Base-by-base conservation (phyloP, 495 filamentous ascomycete genomes). In the Beverwykella pulmonaria region DNA sequence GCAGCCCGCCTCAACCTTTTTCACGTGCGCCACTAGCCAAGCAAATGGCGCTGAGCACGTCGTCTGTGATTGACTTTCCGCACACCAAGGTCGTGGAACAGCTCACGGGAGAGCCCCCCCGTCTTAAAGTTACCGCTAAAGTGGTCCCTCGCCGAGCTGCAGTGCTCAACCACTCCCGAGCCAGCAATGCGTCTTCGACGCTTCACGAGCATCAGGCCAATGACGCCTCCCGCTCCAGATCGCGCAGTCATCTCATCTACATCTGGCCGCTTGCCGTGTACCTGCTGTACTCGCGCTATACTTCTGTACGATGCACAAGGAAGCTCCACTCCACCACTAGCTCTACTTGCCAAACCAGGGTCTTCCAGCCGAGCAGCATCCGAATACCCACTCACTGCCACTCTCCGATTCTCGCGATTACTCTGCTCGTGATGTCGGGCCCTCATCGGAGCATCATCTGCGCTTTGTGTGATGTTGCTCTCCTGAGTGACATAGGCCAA, bases 31-130 rank as follows among this genome's bases (percentile, higher is more conserved):
- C 53, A 5, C 25, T 46, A 53, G 22, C 27, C 1, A 23, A 25
- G 48, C n/a, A n/a, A n/a, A 22, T 61, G 8, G 47, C 46, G 49
- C 47, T 22, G 36, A 61, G 57, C 64, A 54, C 57, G 50, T 50
- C 65, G 58, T 29, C 65, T 62, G 53, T 41, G 59, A 32, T 53
- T 54, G 50, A 32, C 17, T 57, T 61, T 60, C 57, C 61, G 53
- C 41, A 9, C 64, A 50, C 56, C 65, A 63, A 48, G 17, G 34
- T 27, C 25, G 61, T 63, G 61, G 32, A 57, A 55, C 61, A 44
- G 25, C 30, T 6, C 20, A 47, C 48, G 48, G 59, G 25, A 46
- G 27, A 36, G 34, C 25, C 34, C 49, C n/a, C 34, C 36, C 49
- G 58, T 25, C 30, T 9, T 8, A 10, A 46, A 65, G 44, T 53